A percentile compares a stretch with the other conserved stretches of the same genome.
Conservation (phyloP, 192 early-diverging fungal genomes). For the Oehlia diaphana region DNA sequence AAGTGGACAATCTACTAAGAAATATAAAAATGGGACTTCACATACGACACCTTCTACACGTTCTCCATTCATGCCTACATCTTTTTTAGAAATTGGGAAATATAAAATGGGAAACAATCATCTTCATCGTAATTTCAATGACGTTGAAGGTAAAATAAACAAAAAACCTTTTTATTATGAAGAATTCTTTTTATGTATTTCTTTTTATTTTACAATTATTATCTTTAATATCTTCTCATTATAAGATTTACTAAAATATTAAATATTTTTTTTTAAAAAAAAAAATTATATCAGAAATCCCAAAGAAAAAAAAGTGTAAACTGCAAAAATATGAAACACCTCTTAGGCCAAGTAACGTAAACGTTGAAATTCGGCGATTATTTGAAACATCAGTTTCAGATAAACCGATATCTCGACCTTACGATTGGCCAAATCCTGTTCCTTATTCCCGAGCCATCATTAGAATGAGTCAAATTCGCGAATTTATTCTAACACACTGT, state of each 20-base stretch:
- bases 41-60: background rate
- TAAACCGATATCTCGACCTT: background rate
- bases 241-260: no score
- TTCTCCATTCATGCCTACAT: no score
- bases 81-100: no score
- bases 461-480: background rate
- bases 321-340: background rate
- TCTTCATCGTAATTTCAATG: background rate
- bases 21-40: conserved; percentile 2
- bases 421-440: conserved; percentile 1
- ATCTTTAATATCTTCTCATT: no score
- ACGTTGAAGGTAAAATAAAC: background rate
- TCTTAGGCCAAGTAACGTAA: background rate
- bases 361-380: background rate
- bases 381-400: background rate
- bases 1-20: background rate
- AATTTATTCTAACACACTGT: conserved; percentile 18
- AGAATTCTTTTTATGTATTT: background rate
- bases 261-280: background rate
- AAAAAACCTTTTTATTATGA: background rate
- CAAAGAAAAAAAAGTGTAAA: background rate
- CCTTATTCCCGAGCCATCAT: background rate
- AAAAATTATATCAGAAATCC: background rate
- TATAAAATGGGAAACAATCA: no score
- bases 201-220: no score